Evolutionary conservation across 164 flowering plant species (phyloP), one percentile per base, ranked within the genome.

Genomic region (Vitis amurensis): DNA sequence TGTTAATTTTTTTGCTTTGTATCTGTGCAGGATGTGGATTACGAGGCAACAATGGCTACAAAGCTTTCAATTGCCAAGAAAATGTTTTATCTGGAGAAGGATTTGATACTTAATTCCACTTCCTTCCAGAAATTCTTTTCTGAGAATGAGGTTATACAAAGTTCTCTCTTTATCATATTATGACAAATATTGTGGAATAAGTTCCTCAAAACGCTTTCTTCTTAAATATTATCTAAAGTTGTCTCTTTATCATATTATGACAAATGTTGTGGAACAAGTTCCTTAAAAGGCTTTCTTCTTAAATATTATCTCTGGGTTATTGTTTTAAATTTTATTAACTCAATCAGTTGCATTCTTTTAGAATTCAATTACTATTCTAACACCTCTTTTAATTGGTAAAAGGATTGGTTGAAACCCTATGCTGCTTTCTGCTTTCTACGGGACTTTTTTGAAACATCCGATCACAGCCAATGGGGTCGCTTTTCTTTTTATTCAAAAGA

Each of bases 341-440:
- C 44, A 37, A 1, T 2, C 44, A 37, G 44, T 37, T 37, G 44
- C 44, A 37, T 30, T 44, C 17, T 17, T 15, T 19, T 23, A n/a
- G 17, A 44, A 50, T 17, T 58, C 51, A 37, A 27, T 55, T 64
- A 44, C 15, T 60, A 58, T 64, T 44, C 61, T 68, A 12, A 52
- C 29, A 12, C 31, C 29, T 31, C 11, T 44, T 59, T 77, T 67
- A 50, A 15, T 71, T 67, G 69, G 53, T 59, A n/a, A 66, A 73
- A 95, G 99, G 99, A 87, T 15, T 95, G 99, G 99, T 78, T 95
- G 72, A 95, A 88, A 82, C 98, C 99, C 51, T 95, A 93, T 80
- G 99, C 99, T 2, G 98, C 96, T 49, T 95, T 95, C 76, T 95
- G 98, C 84, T 92, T 91, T 75, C 73, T 95, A 72, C 81, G 98